Evolutionary conservation across 1,284 basidiomycete genomes (phyloP), one percentile per base, ranked within the genome.

Genomic region (Heterobasidion occidentale): DNA sequence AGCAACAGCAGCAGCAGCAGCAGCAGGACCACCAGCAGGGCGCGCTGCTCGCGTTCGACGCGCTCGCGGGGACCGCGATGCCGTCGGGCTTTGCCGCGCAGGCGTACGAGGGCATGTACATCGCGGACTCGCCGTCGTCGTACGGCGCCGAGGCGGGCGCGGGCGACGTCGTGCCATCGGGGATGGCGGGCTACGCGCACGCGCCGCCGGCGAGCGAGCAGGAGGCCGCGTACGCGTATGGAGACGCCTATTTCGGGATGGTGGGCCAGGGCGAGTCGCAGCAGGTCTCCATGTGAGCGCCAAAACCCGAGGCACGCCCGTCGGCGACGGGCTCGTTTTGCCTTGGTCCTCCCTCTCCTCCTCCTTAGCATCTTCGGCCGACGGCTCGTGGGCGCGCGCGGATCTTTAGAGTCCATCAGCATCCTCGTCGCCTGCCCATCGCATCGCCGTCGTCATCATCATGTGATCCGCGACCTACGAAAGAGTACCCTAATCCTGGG

Each of bases 1-100:
- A 66, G 58, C 59, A 60, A 46, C 65, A 66, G 58, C 47, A 59
- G 50, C 59, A 60, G 47, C 65, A 66, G 58, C 68, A 49, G 20
- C 47, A 48, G 20, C 47, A 49, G 20, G 15, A 49, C 12, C 47
- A 60, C 52, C 56, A 60, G 34, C 36, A 53, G 38, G 15, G 27
- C 27, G 27, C 27, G 4, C 27, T 27, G 27, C 27, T 27, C 27
- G 27, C 52, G 44, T 42, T 51, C 8, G 58, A 59, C 35, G 56
- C 59, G 9, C 38, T 19, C 14, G 12, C 35, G 12, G 17, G 47
- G 12, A 47, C 27, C 33, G 42, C 42, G 12, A 17, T 14, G 12
- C 17, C 46, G 46, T 12, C 46, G 27, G 46, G 19, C 11, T 19
- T 11, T 33, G 46, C 46, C 8, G 27, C 12, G n/a, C 11, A 33